Conservation (phyloP, 257 asterid genomes). For the Fraxinus cuspidata region DNA sequence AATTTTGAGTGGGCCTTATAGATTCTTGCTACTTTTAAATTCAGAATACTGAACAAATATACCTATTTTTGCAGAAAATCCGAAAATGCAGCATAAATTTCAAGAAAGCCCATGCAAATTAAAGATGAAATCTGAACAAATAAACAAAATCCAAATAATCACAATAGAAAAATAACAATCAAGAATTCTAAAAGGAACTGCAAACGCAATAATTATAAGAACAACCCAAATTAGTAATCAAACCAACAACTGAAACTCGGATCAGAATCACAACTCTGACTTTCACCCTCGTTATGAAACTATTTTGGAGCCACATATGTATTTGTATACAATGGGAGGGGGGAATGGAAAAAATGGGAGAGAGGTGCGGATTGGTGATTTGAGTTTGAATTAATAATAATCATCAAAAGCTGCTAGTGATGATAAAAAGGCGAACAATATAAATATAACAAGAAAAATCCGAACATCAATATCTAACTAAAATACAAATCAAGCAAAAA, state of each 20-base stretch:
- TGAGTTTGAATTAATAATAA: not conserved
- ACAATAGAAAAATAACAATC: not conserved
- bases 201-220: not conserved
- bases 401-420: not conserved
- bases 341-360: not conserved
- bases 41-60: not conserved
- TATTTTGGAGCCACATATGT: not conserved
- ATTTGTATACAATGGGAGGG: not conserved
- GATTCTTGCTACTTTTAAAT: no score
- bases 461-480: no score
- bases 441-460: no score
- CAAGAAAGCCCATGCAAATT: constrained; percentile 20
- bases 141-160: no score
- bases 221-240: not conserved
- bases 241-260: not conserved
- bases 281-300: not conserved
- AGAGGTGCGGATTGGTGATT: not conserved
- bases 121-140: not conserved
- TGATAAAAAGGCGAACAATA: no score
- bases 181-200: not conserved
- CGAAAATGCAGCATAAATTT: not conserved
- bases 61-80: constrained; percentile 1
- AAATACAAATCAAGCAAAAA: no score
- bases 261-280: not conserved
- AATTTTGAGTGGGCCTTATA: no score